Evolutionary conservation across 768 basidiomycete genomes (phyloP).

Genomic region (button mushroom (Agaricus bisporus)): DNA sequence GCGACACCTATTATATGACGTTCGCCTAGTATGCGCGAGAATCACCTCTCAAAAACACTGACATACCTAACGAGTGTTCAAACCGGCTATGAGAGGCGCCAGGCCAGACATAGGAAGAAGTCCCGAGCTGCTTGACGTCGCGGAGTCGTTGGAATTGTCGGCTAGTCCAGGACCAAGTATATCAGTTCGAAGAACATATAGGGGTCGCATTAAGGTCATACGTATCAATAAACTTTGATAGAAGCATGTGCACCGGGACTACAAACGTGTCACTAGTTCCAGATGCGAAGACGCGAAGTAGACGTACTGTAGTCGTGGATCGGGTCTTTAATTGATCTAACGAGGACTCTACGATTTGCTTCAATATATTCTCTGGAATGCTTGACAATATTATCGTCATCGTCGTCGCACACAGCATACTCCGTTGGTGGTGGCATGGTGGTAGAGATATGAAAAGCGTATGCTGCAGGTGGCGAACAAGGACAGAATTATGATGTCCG

Average conservation of each 20-base stretch:
- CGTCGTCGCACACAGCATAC: not conserved
- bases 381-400: not conserved
- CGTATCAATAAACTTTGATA: constrained; percentile 61
- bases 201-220: constrained; percentile 25
- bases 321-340: constrained; percentile 13
- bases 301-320: constrained; percentile 13
- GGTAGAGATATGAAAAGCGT: not conserved
- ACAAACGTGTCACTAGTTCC: constrained; percentile 1
- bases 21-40: not conserved
- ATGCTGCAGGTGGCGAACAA: not conserved
- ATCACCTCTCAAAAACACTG: constrained; percentile 11
- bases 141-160: constrained; percentile 75
- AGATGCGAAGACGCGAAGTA: not conserved
- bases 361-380: constrained; percentile 1
- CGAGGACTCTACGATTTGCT: constrained; percentile 1
- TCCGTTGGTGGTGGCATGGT: not conserved
- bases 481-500: not conserved
- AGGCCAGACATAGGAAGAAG: constrained; percentile 70
- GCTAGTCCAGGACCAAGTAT: constrained; percentile 26
- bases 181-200: not conserved
- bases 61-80: constrained; percentile 72
- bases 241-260: constrained; percentile 32
- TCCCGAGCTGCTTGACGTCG: constrained; percentile 75
- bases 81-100: constrained; percentile 79
- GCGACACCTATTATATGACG: constrained; percentile 56